Base-by-base conservation (phyloP, 1,139 yeast genomes). In the Pichia sp. region DNA sequence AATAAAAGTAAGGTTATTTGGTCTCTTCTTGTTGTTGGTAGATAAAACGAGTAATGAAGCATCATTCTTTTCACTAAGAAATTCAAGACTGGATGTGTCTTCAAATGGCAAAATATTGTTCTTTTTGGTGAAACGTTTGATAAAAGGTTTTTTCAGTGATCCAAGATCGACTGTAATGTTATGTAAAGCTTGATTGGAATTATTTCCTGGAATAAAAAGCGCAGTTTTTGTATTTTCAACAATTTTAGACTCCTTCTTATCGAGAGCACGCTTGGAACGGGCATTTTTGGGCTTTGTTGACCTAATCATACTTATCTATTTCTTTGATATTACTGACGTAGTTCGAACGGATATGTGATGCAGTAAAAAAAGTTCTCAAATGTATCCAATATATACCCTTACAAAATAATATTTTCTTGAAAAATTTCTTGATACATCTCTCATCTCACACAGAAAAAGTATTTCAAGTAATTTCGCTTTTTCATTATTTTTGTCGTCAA, bases 31-130 rank as follows among this genome's bases (percentile, higher is more conserved):
- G 60, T 85, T 86, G 63, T 77, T 77, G 17, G 86, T 71, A 7
- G 89, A 75, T 43, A 89, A 71, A n/a, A 91, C 95, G 58, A 91
- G 62, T 49, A 91, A 67, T 3, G 97, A 86, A 36, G 84, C 64
- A 63, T 91, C 98, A 62, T 91, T 93, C 72, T 91, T 93, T 62
- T 89, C 96, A 49, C 95, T 73, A 60, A 89, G 84, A 57, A 93
- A 91, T 63, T 93, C 98, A 46, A 93, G 66, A 34, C 82, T 76
- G 5, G 81, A 59, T n/a, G 86, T 73, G 59, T 93, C 97, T 63
- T 91, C 99, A 63, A 91, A 91, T 11, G 98, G 98, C 55, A 84
- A 74, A 47, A 91, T 72, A 40, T 85, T 91, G 58, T 91, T 91
- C 69, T 86, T 89, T 63, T 84, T 84, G 42, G 79, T 71, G 59